Evolutionary conservation across 257 asterid species (phyloP).

Genomic region (Solanum gandarillasii): DNA sequence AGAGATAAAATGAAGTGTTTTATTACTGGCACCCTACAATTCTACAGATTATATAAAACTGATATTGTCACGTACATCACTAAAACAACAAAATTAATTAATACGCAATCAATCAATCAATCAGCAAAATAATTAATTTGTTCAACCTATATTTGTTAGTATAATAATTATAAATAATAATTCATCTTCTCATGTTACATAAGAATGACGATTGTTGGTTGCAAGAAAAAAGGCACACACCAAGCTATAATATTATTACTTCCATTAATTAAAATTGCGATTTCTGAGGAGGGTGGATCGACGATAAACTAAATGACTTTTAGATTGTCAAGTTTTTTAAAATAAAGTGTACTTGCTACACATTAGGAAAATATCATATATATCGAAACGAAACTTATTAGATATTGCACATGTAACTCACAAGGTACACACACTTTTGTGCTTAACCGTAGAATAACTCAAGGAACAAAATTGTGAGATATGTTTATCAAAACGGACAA

Average conservation of each 20-base stretch:
- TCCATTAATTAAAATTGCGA: background rate
- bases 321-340: background rate
- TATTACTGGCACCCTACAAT: background rate
- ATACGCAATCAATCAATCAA: background rate
- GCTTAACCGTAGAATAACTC: rapidly evolving
- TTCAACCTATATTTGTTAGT: background rate
- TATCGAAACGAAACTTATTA: too few relatives aligned
- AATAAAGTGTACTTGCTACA: background rate
- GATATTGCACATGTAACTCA: background rate
- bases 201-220: background rate
- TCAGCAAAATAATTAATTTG: background rate
- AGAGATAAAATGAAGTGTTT: background rate
- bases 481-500: background rate
- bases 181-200: background rate
- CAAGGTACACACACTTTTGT: background rate
- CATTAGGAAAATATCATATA: too few relatives aligned
- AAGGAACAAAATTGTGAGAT: background rate
- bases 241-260: background rate
- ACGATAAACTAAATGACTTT: background rate
- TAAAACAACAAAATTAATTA: background rate
- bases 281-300: background rate
- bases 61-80: background rate
- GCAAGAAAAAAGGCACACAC: background rate
- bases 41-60: background rate
- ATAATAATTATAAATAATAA: background rate